Evolutionary conservation across 2,329 filamentous ascomycete species (phyloP), one percentile per base, ranked within the genome.

Genomic region (Paecilomyces dactylethromorphus): DNA sequence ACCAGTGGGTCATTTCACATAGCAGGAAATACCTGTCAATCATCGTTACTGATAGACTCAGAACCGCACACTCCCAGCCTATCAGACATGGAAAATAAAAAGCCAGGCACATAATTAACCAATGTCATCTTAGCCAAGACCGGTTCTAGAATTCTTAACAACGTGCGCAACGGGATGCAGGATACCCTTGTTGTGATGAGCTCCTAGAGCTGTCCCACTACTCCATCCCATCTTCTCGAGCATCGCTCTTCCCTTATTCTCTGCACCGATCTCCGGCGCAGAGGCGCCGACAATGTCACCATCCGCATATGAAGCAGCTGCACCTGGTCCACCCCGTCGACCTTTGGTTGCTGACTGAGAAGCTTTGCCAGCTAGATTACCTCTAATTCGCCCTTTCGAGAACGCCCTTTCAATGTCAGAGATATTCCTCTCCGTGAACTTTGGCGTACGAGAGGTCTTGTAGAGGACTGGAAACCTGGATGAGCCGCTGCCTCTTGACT

Each of bases 171-270:
- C 89, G 0, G 93, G 93, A 61, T 91, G 85, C 63, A 96, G 75
- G 56, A 96, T 94, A 32, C 94, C 94, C 73, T 94, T 90, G 72
- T 95, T 96, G 63, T 95, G 87, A 1, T 80, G 71, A 11, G 90
- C 85, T 56, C 94, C 94, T 0, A 99, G 81, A 1, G 89, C 90
- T 69, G 88, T 96, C 4, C 94, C 94, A 56, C 82, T 88, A 61
- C 84, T 89, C 92, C 94, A 99, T 3, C 94, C 94, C 94, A 97
- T 97, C 76, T 94, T 97, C 77, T 96, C 91, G 63, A 99, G 77
- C 86, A 99, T 90, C 2, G 86, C 85, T 55, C 91, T 84, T 11
- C 94, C 94, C 64, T 86, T 91, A 71, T 96, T 97, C 56, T 89
- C 89, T 3, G 81, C 79, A 1, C 90, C 90, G 32, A 99, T 81